Evolutionary conservation across 176 grass and related monocot genomes (phyloP), one percentile per base, ranked within the genome.

Genomic region (Oryza glumipatula): DNA sequence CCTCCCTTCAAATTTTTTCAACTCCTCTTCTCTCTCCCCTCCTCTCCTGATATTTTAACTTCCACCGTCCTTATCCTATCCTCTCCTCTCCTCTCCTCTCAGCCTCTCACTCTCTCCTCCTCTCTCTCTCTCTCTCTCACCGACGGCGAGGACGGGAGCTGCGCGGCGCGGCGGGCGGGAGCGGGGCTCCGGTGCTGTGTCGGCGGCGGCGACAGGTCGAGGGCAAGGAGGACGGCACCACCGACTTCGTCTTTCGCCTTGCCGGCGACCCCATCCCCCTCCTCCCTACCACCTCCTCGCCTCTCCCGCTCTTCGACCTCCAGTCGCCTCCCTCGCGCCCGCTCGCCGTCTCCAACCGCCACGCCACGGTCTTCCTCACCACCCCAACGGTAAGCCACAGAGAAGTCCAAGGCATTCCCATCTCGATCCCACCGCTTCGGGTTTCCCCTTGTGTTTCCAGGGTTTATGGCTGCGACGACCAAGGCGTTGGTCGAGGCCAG

Each of bases 161-260:
- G n/a, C n/a, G n/a, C n/a, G n/a, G n/a, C n/a, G n/a, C n/a, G n/a
- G n/a, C n/a, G n/a, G n/a, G n/a, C n/a, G n/a, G n/a, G n/a, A n/a
- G n/a, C n/a, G n/a, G n/a, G n/a, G n/a, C n/a, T n/a, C n/a, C n/a
- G n/a, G n/a, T n/a, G n/a, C n/a, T n/a, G n/a, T n/a, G n/a, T n/a
- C n/a, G n/a, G n/a, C n/a, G n/a, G n/a, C n/a, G n/a, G n/a, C n/a
- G n/a, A n/a, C n/a, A 95, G 82, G 85, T 94, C 33, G 96, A 95
- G 71, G 93, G 89, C 73, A 89, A 92, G 46, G 87, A 81, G 22
- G 87, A 71, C 64, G 83, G 77, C 77, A 90, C 93, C 68, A 46
- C 76, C 41, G 96, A 98, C 85, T 95, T 90, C 83, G 86, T 95
- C 24, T 98, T 95, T 85, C 89, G 91, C 79, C 91, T 90, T 67